Evolutionary conservation across 2,329 filamentous ascomycete genomes (phyloP), one percentile per base, ranked within the genome.

Genomic region (Apiospora sp.): DNA sequence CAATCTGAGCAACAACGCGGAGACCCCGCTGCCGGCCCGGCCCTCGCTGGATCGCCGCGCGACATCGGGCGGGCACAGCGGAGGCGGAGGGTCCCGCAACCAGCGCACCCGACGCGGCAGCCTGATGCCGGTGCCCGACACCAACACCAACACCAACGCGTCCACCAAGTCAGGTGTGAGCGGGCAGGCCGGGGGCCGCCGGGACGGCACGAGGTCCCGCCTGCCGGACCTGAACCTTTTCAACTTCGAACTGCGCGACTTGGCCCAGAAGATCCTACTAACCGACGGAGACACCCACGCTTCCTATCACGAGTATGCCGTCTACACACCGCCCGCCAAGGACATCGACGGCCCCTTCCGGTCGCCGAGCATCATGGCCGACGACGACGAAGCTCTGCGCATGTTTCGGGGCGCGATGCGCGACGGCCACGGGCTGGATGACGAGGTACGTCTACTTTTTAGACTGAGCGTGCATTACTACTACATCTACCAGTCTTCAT

Each of bases 261-360:
- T 80, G 8, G 78, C 75, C 51, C 72, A 73, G 46, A 76, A 77
- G 13, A 54, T 79, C n/a, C 71, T 80, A 43, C 75, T 80, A 3
- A 73, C 73, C 2, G 71, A 74, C 27, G 75, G 75, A 16, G 76
- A 79, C 61, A 80, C 76, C 69, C 71, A 72, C 7, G 77, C 79
- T 34, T 79, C 78, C 7, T 80, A 80, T 54, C 78, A 80, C 69
- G 79, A 80, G 64, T 80, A 80, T 68, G 79, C 78, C 43, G 78
- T 79, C 27, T 80, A 78, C 68, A 70, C 75, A 12, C 74, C 76
- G 22, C 77, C 76, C 13, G 75, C 71, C 6, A 72, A 37, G n/a
- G 74, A 75, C 49, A 70, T 70, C 6, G 72, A 76, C 22, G 73
- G 73, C 30, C 76, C 78, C 72, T 71, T 71, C 51, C 76, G 75